Base-by-base conservation (phyloP, 2,329 filamentous ascomycete genomes). In the Colletotrichum sidae region DNA sequence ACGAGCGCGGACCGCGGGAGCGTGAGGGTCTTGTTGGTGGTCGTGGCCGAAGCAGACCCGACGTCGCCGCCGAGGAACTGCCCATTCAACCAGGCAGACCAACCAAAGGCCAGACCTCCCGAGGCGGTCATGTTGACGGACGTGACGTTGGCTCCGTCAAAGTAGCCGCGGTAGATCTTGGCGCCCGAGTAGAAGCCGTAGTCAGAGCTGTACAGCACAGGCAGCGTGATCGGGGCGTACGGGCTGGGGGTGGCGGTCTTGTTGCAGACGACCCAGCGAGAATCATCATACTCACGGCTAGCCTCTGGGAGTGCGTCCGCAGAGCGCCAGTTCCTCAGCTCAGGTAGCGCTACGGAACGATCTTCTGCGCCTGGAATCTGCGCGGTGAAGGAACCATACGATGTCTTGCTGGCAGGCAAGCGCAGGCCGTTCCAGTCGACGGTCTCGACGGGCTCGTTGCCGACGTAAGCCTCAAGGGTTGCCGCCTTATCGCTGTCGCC, bases 171-270 rank as follows among this genome's bases (percentile, higher is more conserved):
- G 80, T 87, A 94, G 53, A 94, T 70, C 0, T 93, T 81, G 1
- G 86, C 86, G 6, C 92, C 91, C 0, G 88, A 84, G 74, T 92
- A 83, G 76, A 88, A 94, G 33, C 91, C 91, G 71, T 94, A 94
- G 75, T 94, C 91, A n/a, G 86, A 86, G 0, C 83, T 84, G 71
- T 91, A 92, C 0, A 94, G 84, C 0, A 86, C 88, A 0, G 90
- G 88, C 0, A 91, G 94, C 0, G 80, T 83, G 2, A 90, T 77
- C 1, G 83, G 78, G 13, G 77, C 72, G 25, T 82, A 79, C 0
- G 85, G 86, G 74, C 93, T 93, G 72, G 86, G 86, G 1, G 88
- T 89, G 3, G 81, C 82, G 1, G 78, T 80, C 7, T 87, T 80
- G 67, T 89, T 78, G 1, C 91, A 91, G 0, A 73, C 70, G 0